A percentile compares a stretch with the other conserved stretches of the same genome.
phyloP scores from a whole-genome alignment of 768 basidiomycete species.

The Calocybe gangraenosa region DNA sequence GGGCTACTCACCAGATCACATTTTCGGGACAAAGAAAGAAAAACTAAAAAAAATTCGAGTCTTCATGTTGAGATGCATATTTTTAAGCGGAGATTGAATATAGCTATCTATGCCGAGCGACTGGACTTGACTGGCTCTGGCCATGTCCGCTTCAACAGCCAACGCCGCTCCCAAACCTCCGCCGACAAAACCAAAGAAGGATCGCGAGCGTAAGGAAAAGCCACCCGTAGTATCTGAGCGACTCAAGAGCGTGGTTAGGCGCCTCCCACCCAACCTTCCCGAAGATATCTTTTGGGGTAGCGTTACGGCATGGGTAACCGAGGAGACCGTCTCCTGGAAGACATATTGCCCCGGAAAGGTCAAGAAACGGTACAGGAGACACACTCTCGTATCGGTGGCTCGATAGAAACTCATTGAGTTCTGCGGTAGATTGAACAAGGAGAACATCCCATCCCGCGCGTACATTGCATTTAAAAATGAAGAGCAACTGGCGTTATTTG shows the following conservation, averaged over 20 bases:
- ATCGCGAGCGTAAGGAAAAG: slow-evolving; percentile 30
- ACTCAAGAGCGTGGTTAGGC: slow-evolving; percentile 82
- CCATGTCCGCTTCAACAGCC: slow-evolving; percentile 14
- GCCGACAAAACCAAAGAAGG: slow-evolving; percentile 29
- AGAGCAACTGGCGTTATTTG: slow-evolving; percentile 69
- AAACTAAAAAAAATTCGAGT: no score
- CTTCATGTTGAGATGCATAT: not conserved
- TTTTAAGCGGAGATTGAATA: slow-evolving; percentile 7
- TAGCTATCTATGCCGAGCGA: not conserved
- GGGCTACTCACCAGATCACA: not conserved
- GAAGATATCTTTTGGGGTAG: slow-evolving; percentile 94
- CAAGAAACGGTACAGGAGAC: slow-evolving; percentile 51
- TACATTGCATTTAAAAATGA: slow-evolving; percentile 87
- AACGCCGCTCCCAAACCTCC: slow-evolving; percentile 20
- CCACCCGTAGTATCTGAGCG: slow-evolving; percentile 45
- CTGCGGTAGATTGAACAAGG: slow-evolving; percentile 67
- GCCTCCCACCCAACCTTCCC: slow-evolving; percentile 88
- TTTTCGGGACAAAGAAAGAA: no score
- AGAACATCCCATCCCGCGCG: slow-evolving; percentile 82
- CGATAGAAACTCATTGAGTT: not conserved
- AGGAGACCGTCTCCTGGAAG: slow-evolving; percentile 69
- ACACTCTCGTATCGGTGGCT: not conserved
- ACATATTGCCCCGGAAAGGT: slow-evolving; percentile 64
- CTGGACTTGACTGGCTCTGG: not conserved
- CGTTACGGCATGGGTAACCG: slow-evolving; percentile 78